Evolutionary conservation across 352 stramenopile species (phyloP).

Genomic region (Globisporangium cylindrosporum): DNA sequence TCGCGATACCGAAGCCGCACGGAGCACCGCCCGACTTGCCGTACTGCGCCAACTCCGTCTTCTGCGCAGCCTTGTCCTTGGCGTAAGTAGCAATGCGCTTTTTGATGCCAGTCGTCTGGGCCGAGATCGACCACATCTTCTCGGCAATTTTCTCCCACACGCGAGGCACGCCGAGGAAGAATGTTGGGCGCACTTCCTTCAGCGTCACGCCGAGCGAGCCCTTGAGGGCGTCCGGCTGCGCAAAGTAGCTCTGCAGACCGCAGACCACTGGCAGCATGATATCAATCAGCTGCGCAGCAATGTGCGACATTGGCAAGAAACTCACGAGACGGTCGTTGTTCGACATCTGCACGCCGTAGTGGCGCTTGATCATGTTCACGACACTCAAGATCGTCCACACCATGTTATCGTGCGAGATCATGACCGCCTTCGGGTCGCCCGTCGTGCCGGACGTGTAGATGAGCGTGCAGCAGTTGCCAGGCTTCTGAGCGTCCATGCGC

Average conservation of each 20-base stretch:
- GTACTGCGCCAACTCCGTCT: conserved; percentile 82
- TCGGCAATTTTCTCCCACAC: conserved; percentile 94
- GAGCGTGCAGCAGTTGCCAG: conserved; percentile 86
- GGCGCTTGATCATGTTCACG: conserved; percentile 54
- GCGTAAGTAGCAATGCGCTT: conserved; percentile 90
- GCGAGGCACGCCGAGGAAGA: conserved; percentile 90
- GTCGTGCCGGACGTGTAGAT: conserved; percentile 97
- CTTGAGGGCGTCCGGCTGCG: conserved; percentile 89
- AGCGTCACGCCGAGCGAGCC: conserved; percentile 82
- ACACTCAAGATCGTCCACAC: conserved; percentile 79
- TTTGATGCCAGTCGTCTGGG: conserved; percentile 88
- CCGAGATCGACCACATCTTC: conserved; percentile 84
- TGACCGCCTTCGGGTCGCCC: conserved; percentile 94
- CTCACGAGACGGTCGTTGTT: conserved; percentile 77
- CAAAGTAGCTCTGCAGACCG: conserved; percentile 83
- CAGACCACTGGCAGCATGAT: conserved; percentile 72
- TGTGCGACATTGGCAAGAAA: conserved; percentile 89
- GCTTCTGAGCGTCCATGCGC: conserved; percentile 75
- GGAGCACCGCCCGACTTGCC: conserved; percentile 81
- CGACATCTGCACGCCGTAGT: conserved; percentile 53
- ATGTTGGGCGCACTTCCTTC: conserved; percentile 83
- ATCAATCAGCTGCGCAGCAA: conserved; percentile 87
- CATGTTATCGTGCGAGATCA: conserved; percentile 96
- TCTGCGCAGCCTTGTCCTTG: conserved; percentile 81
- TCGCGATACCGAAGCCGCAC: conserved; percentile 88